A percentile compares a stretch with the other conserved stretches of the same genome.
Evolutionary conservation across 352 stramenopile genomes (phyloP).

Genomic region (Phytophthora vignae): DNA sequence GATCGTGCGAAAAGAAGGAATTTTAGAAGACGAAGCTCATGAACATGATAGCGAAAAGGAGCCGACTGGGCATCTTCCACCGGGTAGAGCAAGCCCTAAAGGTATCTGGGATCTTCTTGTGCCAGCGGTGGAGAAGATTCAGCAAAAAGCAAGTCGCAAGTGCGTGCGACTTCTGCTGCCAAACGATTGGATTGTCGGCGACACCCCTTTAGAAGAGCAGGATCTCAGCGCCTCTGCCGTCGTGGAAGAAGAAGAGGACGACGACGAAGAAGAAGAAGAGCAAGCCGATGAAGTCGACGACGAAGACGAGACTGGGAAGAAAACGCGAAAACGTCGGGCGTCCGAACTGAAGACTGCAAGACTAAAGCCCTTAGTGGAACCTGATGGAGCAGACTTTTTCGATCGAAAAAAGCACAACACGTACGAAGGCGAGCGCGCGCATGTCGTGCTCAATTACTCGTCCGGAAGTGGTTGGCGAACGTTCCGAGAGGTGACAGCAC

Average conservation of each 20-base stretch:
- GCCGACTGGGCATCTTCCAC: not conserved
- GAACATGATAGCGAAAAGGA: not conserved
- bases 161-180: slow-evolving; percentile 64
- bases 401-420: slow-evolving; percentile 26
- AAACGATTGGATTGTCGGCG: slow-evolving; percentile 69
- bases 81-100: not conserved
- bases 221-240: slow-evolving; percentile 27
- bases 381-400: slow-evolving; percentile 41
- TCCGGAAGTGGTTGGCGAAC: slow-evolving; percentile 25
- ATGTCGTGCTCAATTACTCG: slow-evolving; percentile 35
- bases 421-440: slow-evolving; percentile 57
- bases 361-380: slow-evolving; percentile 40
- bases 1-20: not conserved
- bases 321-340: slow-evolving; percentile 22
- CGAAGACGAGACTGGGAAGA: slow-evolving; percentile 16
- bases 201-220: slow-evolving; percentile 56
- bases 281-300: slow-evolving; percentile 37
- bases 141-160: slow-evolving; percentile 72
- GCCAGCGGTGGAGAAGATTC: slow-evolving; percentile 57
- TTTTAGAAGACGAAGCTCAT: slow-evolving; percentile 7
- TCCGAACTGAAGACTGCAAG: slow-evolving; percentile 21
- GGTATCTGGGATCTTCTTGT: slow-evolving; percentile 48
- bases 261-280: slow-evolving; percentile 49
- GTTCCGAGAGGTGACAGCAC: slow-evolving; percentile 28
- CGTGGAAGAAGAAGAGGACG: slow-evolving; percentile 51